Base-by-base conservation (phyloP, 305 asterid genomes). In the Fraxinus floribunda region DNA sequence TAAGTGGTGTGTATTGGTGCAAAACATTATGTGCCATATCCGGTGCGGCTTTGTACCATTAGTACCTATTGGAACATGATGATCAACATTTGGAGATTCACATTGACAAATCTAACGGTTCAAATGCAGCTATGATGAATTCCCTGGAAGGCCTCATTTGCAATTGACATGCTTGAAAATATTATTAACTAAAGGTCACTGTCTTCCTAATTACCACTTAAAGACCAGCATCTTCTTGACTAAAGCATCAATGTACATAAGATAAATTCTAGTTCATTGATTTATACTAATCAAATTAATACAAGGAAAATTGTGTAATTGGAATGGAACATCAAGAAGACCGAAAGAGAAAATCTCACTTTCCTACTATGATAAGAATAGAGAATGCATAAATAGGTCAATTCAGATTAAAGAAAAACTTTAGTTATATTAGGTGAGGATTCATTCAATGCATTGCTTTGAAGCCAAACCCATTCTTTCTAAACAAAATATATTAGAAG, bases 391-490 rank as follows among this genome's bases (percentile, higher is more conserved):
- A 22, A 64, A 24, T 1, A 64, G 35, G 32, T 22, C 36, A 62
- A 3, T 3, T 64, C 35, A 0, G 35, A 10, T 7, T 64, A 1
- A 22, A 64, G 73, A 64, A 24, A 64, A 22, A 24, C 72, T 64
- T 20, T 0, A 8, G 35, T 64, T 26, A 26, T 24, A 10, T 26
- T 64, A 68, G 74, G 38, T 29, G 74, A 34, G 70, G 79, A 76
- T 66, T 20, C 22, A 1, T 36, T 64, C 39, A 32, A 68, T 49
- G 71, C 55, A 35, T 13, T 29, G 36, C 49, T 62, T 74, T 78
- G 32, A 60, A 77, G 44, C 36, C 74, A 20, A 60, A 68, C 36
- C 81, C 76, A 79, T 49, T 44, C 79, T 52, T 73, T 75, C 18
- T 38, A 10, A 39, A 68, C 44, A 64, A 57, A 72, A 57, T 82